Base-by-base conservation (phyloP, 805 yeast species). In the Henningerozyma blattae region DNA sequence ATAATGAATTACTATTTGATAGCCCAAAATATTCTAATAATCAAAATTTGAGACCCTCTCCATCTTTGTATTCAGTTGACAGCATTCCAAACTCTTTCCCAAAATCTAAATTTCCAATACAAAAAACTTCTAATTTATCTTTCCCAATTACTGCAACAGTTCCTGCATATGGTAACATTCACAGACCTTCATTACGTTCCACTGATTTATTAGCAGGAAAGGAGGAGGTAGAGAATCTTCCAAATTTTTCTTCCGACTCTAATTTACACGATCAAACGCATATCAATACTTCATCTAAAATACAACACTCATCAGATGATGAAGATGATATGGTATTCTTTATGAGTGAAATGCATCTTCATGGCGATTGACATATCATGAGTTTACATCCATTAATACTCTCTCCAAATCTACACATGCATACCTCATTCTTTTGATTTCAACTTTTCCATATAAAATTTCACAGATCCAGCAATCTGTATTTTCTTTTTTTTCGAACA, bases 251-350 rank as follows among this genome's bases (percentile, higher is more conserved):
- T 18, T 14, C 22, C 15, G 31, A 18, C 24, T 12, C 26, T 5
- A 14, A 15, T 28, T n/a, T n/a, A 28, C 20, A 15, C 38, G 32
- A 13, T 16, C 22, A 22, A 27, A 18, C 12, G 32, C 28, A 27
- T 18, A 25, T 7, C 33, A 32, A n/a, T n/a, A n/a, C n/a, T n/a
- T n/a, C n/a, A 19, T 15, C 32, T n/a, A 30, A 22, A 18, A 37
- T 34, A 34, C 30, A 31, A 28, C 12, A 22, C 24, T 14, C 17
- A 22, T 32, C n/a, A 4, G 77, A 72, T 22, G 80, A 72, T 17
- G 83, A 77, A 35, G 84, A 76, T 40, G 83, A 77, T 33, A 56
- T 78, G 37, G 56, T 77, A 31, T 76, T 77, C 52, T 70, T 81
- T 16, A 77, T 76, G 85, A 77, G 84, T 49, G 85, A 77, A 24